A percentile compares a stretch with the other conserved stretches of the same genome.
Evolutionary conservation across 805 yeast genomes (phyloP).

Genomic region (Kodamaea neixiangensis): DNA sequence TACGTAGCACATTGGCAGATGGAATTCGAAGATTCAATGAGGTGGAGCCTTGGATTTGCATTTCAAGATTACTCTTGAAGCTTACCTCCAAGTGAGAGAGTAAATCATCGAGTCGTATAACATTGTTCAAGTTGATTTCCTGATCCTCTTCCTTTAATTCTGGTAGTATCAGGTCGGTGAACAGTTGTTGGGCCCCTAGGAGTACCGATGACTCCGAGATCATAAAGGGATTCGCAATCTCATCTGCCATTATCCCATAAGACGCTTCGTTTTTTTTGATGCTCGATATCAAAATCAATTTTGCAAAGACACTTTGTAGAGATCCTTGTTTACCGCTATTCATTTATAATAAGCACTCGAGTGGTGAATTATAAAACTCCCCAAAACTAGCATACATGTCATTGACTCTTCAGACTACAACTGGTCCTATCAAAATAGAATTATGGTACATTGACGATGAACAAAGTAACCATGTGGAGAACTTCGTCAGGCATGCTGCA

Average conservation of each 20-base stretch:
- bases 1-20: constrained; percentile 25
- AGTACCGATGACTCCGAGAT: neutral
- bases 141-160: constrained; percentile 17
- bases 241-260: neutral
- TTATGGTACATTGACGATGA: constrained; percentile 9
- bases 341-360: neutral
- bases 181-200: constrained; percentile 17
- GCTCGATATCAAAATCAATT: neutral
- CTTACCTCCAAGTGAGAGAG: constrained; percentile 27
- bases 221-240: neutral
- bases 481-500: constrained; percentile 26
- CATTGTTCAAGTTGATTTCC: constrained; percentile 26
- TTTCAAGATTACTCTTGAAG: constrained; percentile 7
- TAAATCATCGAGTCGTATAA: constrained; percentile 30
- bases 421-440: constrained; percentile 20
- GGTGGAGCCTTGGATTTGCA: neutral
- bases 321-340: too few relatives aligned
- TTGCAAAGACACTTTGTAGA: too few relatives aligned
- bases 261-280: neutral
- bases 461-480: constrained; percentile 18
- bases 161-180: constrained; percentile 24
- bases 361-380: neutral
- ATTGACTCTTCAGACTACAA: constrained; percentile 17
- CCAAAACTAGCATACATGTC: too few relatives aligned
- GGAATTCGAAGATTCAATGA: constrained; percentile 22